A percentile compares a stretch with the other conserved stretches of the same genome.
These are phyloP conservation scores for Lasiodiplodia hormozganensis DNA, from an alignment of 2,329 filamentous ascomycete genomes.

Conservation along the genomic window DNA sequence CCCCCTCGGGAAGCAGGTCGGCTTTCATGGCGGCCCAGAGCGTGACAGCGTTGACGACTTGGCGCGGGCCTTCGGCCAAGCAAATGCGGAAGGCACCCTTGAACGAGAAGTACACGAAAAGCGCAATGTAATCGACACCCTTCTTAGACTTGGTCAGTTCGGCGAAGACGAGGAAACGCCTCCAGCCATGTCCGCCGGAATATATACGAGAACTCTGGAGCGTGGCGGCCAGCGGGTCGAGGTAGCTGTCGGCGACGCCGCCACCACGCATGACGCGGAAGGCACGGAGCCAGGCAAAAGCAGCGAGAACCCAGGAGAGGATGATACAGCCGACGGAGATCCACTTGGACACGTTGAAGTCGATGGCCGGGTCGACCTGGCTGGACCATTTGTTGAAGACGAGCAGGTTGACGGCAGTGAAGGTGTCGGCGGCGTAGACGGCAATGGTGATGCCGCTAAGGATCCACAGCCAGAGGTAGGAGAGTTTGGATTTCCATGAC, in stretches of 20 bases:
- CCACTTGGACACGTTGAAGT: slow-evolving; percentile 84
- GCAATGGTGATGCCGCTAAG: slow-evolving; percentile 79
- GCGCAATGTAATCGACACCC: slow-evolving; percentile 85
- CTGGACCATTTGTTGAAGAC: slow-evolving; percentile 90
- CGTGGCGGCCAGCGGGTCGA: slow-evolving; percentile 85
- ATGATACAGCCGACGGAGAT: slow-evolving; percentile 95
- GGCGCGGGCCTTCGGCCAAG: slow-evolving; percentile 89
- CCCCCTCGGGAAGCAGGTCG: slow-evolving; percentile 70
- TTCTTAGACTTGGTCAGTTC: slow-evolving; percentile 91
- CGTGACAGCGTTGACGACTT: slow-evolving; percentile 88
- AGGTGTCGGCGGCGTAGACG: slow-evolving; percentile 89
- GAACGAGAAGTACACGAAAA: slow-evolving; percentile 89
- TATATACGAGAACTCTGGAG: slow-evolving; percentile 82
- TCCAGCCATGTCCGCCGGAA: slow-evolving; percentile 75
- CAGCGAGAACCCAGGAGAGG: slow-evolving; percentile 82
- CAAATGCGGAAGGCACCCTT: slow-evolving; percentile 84
- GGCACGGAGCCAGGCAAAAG: slow-evolving; percentile 80
- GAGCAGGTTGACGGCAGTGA: slow-evolving; percentile 90
- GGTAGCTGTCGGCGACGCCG: slow-evolving; percentile 88
- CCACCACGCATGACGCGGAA: slow-evolving; percentile 81
- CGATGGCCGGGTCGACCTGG: slow-evolving; percentile 78
- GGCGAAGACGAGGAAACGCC: slow-evolving; percentile 89
- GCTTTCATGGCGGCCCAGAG: slow-evolving; percentile 82
- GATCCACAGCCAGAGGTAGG: slow-evolving; percentile 85
- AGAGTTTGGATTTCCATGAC: slow-evolving; percentile 77